Base-by-base conservation (phyloP, 192 early-diverging fungal species). In the Kickxella alabastrina region DNA sequence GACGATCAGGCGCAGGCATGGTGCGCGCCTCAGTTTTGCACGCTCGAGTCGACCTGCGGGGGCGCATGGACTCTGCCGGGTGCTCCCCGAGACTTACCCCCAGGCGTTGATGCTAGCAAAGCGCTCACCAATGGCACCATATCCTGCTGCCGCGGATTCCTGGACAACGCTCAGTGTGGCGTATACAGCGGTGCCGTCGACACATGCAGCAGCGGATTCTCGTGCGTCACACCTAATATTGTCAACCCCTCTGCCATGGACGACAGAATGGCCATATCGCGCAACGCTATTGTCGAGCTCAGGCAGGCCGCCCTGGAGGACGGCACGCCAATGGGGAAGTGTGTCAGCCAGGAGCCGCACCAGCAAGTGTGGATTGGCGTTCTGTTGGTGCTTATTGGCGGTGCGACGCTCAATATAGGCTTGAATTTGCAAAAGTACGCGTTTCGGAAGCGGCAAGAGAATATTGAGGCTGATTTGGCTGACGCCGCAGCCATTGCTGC, bases 361-460 rank as follows among this genome's bases (percentile, higher is more conserved):
- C 68, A 74, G 50, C 62, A 77, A 47, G 56, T 82, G 27, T 89
- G 87, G 87, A 85, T 91, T 17, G 88, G 88, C 24, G 79, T 91
- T 26, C 62, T 91, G 21, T 65, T 91, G 43, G 79, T 78, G 8
- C 54, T 91, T 21, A 64, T 86, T 21, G 83, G 85, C 24, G 83
- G 83, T 6, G 79, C 82, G 9, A 78, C 79, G 9, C 65, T 82
- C 29, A 91, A 91, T 56, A 65, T 91, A 42, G 88, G 88, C n/a
- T 64, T 91, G 19, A 91, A 91, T 49, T 55, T 88, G 52, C 88
- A 91, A 63, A 91, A 91, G 44, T 80, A 87, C 15, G 88, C 87
- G 1, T 79, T 88, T 17, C 64, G 85, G 6, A 87, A 88, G 54
- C 75, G 82, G 0, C 68, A 82, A 46, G 77, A 84, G 27, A 74